A percentile compares a stretch with the other conserved stretches of the same genome.
phyloP scores from a whole-genome alignment of 441 rosid genomes.

The Omphalea diandra region DNA sequence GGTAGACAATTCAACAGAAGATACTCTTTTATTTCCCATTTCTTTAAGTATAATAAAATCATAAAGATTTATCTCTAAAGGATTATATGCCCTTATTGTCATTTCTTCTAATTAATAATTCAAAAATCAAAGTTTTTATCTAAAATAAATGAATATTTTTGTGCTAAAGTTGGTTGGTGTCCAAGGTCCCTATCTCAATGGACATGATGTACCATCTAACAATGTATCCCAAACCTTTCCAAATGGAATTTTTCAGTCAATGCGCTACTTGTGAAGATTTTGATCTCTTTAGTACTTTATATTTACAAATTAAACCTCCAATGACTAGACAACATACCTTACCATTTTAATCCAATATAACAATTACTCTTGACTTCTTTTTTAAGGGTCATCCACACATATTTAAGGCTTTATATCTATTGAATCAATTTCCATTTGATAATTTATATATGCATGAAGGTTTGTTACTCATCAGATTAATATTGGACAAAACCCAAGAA shows the following conservation, averaged over 20 bases:
- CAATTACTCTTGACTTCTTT: background rate
- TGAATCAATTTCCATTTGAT: too few species aligned
- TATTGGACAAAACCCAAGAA: background rate
- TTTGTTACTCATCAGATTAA: too few species aligned
- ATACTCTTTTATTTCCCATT: too few species aligned
- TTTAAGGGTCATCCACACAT: background rate
- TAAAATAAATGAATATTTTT: background rate
- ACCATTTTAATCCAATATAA: background rate
- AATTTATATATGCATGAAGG: background rate
- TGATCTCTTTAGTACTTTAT: background rate
- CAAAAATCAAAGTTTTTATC: too few species aligned
- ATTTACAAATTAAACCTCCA: background rate
- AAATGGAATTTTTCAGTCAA: conserved; percentile 11
- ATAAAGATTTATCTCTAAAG: too few species aligned
- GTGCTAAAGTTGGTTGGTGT: conserved; percentile 27
- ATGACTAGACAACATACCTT: conserved; percentile 22
- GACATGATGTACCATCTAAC: conserved; percentile 42
- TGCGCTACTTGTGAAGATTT: conserved; percentile 15
- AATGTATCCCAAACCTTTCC: conserved; percentile 7
- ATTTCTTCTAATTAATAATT: too few species aligned
- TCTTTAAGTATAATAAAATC: too few species aligned
- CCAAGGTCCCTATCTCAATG: conserved; percentile 24
- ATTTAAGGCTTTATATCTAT: background rate
- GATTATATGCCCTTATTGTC: too few species aligned
- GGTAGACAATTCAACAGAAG: too few species aligned